A percentile compares a stretch with the other conserved stretches of the same genome.
Evolutionary conservation across 805 yeast species (phyloP).

Genomic region (Metschnikowia noctiluminum): DNA sequence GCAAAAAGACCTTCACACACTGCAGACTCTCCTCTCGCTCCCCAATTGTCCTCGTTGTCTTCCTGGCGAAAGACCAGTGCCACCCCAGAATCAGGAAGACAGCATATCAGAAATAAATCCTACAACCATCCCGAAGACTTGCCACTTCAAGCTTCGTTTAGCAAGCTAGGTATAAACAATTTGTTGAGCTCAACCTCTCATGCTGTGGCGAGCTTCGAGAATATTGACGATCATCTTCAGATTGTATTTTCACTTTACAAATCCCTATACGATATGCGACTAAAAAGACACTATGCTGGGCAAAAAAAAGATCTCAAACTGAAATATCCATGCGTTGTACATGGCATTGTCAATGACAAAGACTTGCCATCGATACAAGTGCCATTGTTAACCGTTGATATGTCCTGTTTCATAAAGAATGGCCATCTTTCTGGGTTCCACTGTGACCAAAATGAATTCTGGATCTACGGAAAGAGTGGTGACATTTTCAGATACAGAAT

Average conservation of each 20-base stretch:
- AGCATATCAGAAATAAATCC: conserved; percentile 10
- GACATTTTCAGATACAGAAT: conserved; percentile 36
- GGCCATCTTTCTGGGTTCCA: conserved; percentile 36
- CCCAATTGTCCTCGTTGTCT: conserved; percentile 3
- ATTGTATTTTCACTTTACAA: conserved; percentile 31
- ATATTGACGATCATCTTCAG: conserved; percentile 22
- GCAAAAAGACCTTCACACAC: conserved; percentile 4
- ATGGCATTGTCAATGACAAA: conserved; percentile 36
- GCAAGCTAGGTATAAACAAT: conserved; percentile 17
- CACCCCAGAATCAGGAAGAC: neutral
- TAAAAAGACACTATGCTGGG: conserved; percentile 30
- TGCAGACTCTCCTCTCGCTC: conserved; percentile 2
- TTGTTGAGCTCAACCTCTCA: conserved; percentile 12
- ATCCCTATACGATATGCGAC: conserved; percentile 33
- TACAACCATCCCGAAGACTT: conserved; percentile 12
- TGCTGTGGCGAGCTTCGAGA: conserved; percentile 7
- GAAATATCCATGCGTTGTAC: conserved; percentile 26
- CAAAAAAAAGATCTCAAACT: conserved; percentile 13
- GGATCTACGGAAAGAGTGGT: conserved; percentile 40
- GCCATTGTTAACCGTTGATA: conserved; percentile 32
- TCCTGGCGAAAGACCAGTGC: conserved; percentile 1
- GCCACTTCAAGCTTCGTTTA: conserved; percentile 10
- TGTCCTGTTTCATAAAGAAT: conserved; percentile 30
- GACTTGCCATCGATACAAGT: conserved; percentile 38
- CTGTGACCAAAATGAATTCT: conserved; percentile 26